Base-by-base conservation (phyloP, 2,329 filamentous ascomycete genomes). In the Trichoderma harzianum region DNA sequence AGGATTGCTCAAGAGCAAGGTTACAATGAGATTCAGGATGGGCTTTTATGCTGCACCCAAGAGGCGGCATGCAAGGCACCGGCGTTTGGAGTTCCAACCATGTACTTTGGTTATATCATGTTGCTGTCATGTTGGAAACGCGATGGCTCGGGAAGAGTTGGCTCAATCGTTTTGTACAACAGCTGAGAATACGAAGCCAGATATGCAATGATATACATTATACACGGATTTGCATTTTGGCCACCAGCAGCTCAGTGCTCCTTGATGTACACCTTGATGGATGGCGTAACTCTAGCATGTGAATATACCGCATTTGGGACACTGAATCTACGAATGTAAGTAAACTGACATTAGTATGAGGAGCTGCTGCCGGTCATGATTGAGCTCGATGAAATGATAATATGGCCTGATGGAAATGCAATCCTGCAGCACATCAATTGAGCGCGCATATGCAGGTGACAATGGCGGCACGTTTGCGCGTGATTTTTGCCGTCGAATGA, bases 61-160 rank as follows among this genome's bases (percentile, higher is more conserved):
- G 47, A n/a, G 55, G 57, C 55, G 18, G 28, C 57, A 26, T 30
- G 34, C 39, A 51, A 32, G 47, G 66, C 36, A 47, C 18, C 7
- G 66, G 66, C 36, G 66, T 69, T 62, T 36, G 39, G 66, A 61
- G 66, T 69, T 69, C 7, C 21, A 34, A 51, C 57, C 30, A 69
- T 14, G n/a, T 36, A 6, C 2, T 7, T 61, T 39, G 55, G 26
- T 61, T 51, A 21, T 43, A 21, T 26, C 32, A 7, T 39, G 60
- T 28, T 69, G 53, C 55, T 32, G 28, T 34, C 55, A 60, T 32
- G 28, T 32, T 32, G 55, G 28, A 60, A n/a, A 12, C 3, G 12
- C 2, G 51, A 16, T 34, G 55, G 4, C 16, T 14, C 5, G 14
- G 28, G 66, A 21, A 16, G 58, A 43, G 12, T 21, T 69, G 53